Base-by-base conservation (phyloP, 805 yeast genomes). In the Priceomyces fermenticarens region DNA sequence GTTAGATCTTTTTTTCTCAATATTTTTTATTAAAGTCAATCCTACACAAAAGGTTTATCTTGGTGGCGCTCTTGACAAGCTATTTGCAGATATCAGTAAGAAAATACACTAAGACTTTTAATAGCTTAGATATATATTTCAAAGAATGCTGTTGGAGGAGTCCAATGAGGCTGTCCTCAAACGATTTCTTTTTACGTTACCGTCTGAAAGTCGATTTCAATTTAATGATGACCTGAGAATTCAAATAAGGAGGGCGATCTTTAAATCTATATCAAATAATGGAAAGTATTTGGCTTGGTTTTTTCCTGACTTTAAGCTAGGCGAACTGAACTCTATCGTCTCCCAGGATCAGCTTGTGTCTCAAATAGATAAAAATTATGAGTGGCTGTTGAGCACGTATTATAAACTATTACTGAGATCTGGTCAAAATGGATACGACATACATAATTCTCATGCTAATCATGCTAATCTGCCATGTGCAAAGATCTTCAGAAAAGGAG, bases 381-480 rank as follows among this genome's bases (percentile, higher is more conserved):
- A 65, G 35, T 67, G 72, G 72, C 59, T 52, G 46, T 58, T 63
- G 35, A 29, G 54, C 15, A 52, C 57, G 25, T 65, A 68, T 44
- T 60, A 62, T 48, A 45, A 49, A 28, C 33, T 43, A 10, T 43
- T 43, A 23, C 35, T 48, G 17, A 40, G 40, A 17, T 29, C 33
- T n/a, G 40, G 54, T 31, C 57, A 55, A 25, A 42, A 52, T 4
- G 47, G 46, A 29, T 46, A 44, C 38, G 46, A 48, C 26, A 43
- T 54, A 15, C 65, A 58, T 41, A 53, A 50, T 38, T 62, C 58
- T 42, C 62, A 59, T 34, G 68, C 69, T 4, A 60, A 54, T 44
- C 95, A 87, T 54, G 71, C 76, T 14, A 76, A 80, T 12, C 68
- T 86, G 58, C 83, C 91, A 0, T 88, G 96, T 58, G 84, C 88